These are phyloP conservation scores for Trichoderma arundinaceum DNA, from an alignment of 2,329 filamentous ascomycete genomes.

Conservation along the genomic window DNA sequence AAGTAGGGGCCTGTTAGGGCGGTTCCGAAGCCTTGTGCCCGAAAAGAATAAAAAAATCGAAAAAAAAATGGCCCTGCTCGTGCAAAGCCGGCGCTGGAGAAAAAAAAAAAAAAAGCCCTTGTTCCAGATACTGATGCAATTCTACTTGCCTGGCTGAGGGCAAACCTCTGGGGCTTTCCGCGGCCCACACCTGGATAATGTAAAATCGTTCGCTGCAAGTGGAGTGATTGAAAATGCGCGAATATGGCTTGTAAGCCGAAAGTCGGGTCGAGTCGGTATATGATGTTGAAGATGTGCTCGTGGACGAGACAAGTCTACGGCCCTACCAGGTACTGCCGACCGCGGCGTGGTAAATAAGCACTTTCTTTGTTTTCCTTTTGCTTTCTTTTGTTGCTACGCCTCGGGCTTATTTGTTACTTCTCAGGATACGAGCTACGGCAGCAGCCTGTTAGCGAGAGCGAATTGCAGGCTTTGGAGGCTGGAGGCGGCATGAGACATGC, in stretches of 20 bases:
- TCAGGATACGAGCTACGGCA: conserved; percentile 18
- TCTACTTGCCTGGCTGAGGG: conserved; percentile 22
- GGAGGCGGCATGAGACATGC: conserved; percentile 27
- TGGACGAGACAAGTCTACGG: background rate
- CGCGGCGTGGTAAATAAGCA: background rate
- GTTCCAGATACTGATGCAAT: conserved; percentile 5
- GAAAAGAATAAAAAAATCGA: conserved; percentile 1
- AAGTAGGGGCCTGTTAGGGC: background rate
- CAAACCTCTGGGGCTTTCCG: conserved; percentile 14
- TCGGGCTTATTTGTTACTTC: background rate
- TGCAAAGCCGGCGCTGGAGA: too few relatives aligned
- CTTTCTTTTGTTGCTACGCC: background rate
- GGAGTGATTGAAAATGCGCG: conserved; percentile 29
- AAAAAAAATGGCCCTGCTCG: too few relatives aligned
- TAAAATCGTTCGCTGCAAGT: conserved; percentile 24
- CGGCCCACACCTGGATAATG: conserved; percentile 27
- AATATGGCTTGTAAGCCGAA: conserved; percentile 30
- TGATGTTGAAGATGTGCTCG: background rate
- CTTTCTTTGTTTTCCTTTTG: background rate
- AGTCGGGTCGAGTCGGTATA: conserved; percentile 29
- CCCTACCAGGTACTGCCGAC: background rate
- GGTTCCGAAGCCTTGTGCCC: conserved; percentile 1
- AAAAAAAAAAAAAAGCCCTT: conserved; percentile 5
- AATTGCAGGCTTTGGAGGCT: conserved; percentile 2
- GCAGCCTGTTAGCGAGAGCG: background rate